Conservation (phyloP, 371 early-diverging fungal species). For the Mycotypha africana region DNA sequence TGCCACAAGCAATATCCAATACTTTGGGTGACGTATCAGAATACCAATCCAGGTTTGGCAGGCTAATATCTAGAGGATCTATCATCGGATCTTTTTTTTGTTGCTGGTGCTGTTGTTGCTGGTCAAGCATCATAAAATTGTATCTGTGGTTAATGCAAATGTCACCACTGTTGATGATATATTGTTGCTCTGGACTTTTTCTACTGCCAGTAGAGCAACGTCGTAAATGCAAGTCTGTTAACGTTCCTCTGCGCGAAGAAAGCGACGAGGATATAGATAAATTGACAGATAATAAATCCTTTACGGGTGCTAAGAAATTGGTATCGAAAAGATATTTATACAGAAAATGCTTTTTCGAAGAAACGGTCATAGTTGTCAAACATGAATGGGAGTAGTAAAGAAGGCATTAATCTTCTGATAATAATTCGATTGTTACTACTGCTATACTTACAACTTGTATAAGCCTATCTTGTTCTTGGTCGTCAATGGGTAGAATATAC, state of each 20-base stretch:
- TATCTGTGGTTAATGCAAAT: too few species aligned
- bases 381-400: too few species aligned
- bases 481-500: constrained; percentile 21
- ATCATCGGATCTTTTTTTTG: too few species aligned
- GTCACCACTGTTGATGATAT: too few species aligned
- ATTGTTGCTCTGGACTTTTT: neutral
- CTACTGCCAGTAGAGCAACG: constrained; percentile 4
- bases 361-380: neutral
- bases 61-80: too few species aligned
- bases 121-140: too few species aligned
- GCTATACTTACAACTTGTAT: constrained; percentile 16
- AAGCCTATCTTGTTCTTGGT: constrained; percentile 32
- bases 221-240: neutral
- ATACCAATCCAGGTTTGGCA: too few species aligned
- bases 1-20: constrained; percentile 40
- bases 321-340: constrained; percentile 29
- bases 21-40: constrained; percentile 21
- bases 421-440: too few species aligned
- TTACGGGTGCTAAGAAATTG: constrained; percentile 38
- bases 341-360: constrained; percentile 30
- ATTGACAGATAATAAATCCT: constrained; percentile 21
- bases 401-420: too few species aligned
- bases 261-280: too few species aligned
- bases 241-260: neutral
- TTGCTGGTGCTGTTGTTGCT: too few species aligned